phyloP scores from a whole-genome alignment of 106 monocot genomes.

The Triglochin maritima region DNA sequence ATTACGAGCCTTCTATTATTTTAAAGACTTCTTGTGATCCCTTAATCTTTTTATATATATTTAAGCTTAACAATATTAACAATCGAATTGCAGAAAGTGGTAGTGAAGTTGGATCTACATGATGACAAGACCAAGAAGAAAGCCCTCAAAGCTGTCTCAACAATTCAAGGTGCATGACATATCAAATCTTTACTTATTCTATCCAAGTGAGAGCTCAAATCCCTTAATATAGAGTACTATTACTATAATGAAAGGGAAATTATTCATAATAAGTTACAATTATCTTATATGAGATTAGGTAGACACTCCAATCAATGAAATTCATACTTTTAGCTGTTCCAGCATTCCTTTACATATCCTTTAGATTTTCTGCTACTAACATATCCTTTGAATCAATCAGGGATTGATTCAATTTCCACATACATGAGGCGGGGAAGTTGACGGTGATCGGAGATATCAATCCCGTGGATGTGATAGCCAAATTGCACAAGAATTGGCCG shows the following conservation, averaged over 20 bases:
- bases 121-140: slow-evolving; percentile 21
- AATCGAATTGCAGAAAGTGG: slow-evolving; percentile 10
- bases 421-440: neutral
- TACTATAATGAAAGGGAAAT: no score
- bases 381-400: neutral
- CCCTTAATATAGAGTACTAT: no score
- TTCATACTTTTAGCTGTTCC: no score
- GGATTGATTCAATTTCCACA: neutral
- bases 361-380: no score
- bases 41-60: neutral
- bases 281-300: no score
- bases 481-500: neutral
- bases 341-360: no score
- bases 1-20: no score
- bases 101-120: slow-evolving; percentile 24
- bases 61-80: no score
- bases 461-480: neutral
- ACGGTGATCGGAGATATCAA: slow-evolving; percentile 1
- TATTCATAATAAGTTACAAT: no score
- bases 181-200: neutral
- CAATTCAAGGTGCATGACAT: slow-evolving; percentile 1
- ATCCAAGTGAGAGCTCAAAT: no score
- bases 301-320: no score
- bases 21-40: neutral
- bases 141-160: slow-evolving; percentile 20